Evolutionary conservation across 1,284 basidiomycete genomes (phyloP).

Genomic region (Papiliotrema flavescens): DNA sequence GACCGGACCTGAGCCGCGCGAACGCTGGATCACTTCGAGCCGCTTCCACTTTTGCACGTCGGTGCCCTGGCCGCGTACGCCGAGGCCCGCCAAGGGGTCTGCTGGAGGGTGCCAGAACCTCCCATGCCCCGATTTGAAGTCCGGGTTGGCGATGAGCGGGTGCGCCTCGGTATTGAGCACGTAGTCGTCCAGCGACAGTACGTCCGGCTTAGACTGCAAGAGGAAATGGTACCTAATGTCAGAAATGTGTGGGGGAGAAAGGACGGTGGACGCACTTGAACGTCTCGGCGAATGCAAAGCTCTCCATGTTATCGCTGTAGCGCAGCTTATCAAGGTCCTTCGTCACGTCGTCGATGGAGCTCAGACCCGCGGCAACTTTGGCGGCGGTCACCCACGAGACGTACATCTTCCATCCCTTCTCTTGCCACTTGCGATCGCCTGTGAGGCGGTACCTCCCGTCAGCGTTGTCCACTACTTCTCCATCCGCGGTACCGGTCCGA

Average conservation of each 20-base stretch:
- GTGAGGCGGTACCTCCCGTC: slow-evolving; percentile 55
- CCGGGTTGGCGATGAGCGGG: slow-evolving; percentile 39
- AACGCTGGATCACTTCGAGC: slow-evolving; percentile 15
- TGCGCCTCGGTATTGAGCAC: slow-evolving; percentile 55
- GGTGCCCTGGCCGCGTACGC: slow-evolving; percentile 41
- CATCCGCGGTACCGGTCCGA: background rate
- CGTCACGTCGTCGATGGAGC: slow-evolving; percentile 51
- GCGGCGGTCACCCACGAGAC: slow-evolving; percentile 53
- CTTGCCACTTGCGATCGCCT: slow-evolving; percentile 56
- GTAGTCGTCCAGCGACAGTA: slow-evolving; percentile 57
- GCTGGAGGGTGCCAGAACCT: slow-evolving; percentile 29
- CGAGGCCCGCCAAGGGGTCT: slow-evolving; percentile 24
- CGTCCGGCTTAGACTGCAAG: slow-evolving; percentile 53
- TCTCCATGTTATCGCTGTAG: slow-evolving; percentile 51
- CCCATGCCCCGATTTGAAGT: slow-evolving; percentile 32
- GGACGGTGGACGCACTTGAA: slow-evolving; percentile 46
- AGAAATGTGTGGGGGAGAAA: background rate
- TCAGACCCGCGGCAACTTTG: slow-evolving; percentile 47
- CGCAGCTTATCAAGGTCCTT: slow-evolving; percentile 32
- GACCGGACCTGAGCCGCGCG: background rate
- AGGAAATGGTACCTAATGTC: slow-evolving; percentile 49
- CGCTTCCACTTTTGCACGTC: slow-evolving; percentile 43
- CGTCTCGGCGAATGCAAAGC: slow-evolving; percentile 57
- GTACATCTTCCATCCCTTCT: slow-evolving; percentile 60
- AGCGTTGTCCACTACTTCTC: background rate